Evolutionary conservation across 331 rosid species (phyloP), one percentile per base, ranked within the genome.

Genomic region (Acacia pycnantha): DNA sequence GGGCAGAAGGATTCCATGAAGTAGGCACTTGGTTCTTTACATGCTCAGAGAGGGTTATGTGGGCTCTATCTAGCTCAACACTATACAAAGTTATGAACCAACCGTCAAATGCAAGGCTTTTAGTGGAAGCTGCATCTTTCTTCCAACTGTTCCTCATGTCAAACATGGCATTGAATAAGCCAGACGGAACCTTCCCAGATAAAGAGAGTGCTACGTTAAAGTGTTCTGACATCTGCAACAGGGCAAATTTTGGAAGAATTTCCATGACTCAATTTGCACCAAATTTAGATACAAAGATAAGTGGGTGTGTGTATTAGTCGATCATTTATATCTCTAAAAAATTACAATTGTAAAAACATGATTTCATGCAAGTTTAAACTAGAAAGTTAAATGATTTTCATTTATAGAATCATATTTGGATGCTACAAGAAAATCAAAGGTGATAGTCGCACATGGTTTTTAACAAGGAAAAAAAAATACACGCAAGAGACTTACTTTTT

Each of bases 1-100:
- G 90, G 44, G 94, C 93, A 80, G 89, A 84, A 82, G 97, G 93
- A 31, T 92, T 89, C 97, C 97, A 92, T 6, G 86, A 64, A 56
- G 83, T 54, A 43, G 97, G 97, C 27, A 92, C 90, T 35, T 90
- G 90, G 8, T 50, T 78, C 82, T 59, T 90, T 46, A 92, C 86
- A 26, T 85, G 48, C 48, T 92, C 70, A 54, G 86, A 73, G 26
- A 92, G 81, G 11, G 83, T 69, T 46, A 90, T n/a, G 21, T 86
- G 81, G 21, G 88, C 65, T 83, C 89, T 83, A 43, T 76, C 90
- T 59, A 92, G 70, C 85, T 89, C 97, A 74, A 92, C 78, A 67
- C 85, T 84, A 69, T 92, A 92, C 77, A 92, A 82, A 24, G 90
- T 83, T 54, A 87, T 86, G 72, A 86, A 89, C 84, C 90, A 90